A percentile compares a stretch with the other conserved stretches of the same genome.
phyloP scores from a whole-genome alignment of 1,284 basidiomycete genomes.

The Hymenochaete sp. region DNA sequence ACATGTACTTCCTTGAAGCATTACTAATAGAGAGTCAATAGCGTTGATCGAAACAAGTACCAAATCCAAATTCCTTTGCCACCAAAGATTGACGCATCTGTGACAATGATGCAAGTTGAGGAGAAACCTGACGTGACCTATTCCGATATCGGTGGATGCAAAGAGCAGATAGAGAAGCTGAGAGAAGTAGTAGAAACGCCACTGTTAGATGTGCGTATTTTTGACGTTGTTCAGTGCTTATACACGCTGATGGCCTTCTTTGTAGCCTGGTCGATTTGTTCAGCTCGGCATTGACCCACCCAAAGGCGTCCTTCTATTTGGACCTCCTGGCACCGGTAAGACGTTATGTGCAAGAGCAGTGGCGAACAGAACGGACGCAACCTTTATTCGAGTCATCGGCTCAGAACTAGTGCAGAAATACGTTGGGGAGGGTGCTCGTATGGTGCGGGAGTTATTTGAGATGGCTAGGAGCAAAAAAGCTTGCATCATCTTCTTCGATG shows the following conservation, averaged over 20 bases:
- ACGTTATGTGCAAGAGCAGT: conserved; percentile 98
- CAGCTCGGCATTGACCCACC: conserved; percentile 98
- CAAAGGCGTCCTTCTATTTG: conserved; percentile 94
- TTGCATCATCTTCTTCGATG: conserved; percentile 99
- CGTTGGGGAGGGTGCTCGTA: conserved; percentile 96
- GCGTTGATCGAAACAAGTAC: conserved; percentile 91
- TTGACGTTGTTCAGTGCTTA: conserved; percentile 1
- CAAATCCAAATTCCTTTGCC: conserved; percentile 99
- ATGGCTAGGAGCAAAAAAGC: conserved; percentile 99
- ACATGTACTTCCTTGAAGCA: conserved; percentile 17
- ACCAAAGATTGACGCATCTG: conserved; percentile 98
- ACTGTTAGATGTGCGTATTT: conserved; percentile 72
- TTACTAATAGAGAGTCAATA: conserved; percentile 24
- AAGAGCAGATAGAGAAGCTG: conserved; percentile 99
- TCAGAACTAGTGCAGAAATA: conserved; percentile 99
- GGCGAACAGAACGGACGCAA: conserved; percentile 97
- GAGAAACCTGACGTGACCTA: conserved; percentile 99
- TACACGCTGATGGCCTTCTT: conserved; percentile 21
- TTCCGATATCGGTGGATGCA: conserved; percentile 96
- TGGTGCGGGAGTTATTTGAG: conserved; percentile 98
- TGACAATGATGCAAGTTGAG: conserved; percentile 99
- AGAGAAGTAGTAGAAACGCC: conserved; percentile 98
- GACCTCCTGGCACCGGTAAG: conserved; percentile 97
- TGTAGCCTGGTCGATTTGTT: conserved; percentile 92
- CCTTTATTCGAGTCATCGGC: conserved; percentile 98